Base-by-base conservation (phyloP, 2,329 filamentous ascomycete genomes). In the Aspergillus spinulosporus region DNA sequence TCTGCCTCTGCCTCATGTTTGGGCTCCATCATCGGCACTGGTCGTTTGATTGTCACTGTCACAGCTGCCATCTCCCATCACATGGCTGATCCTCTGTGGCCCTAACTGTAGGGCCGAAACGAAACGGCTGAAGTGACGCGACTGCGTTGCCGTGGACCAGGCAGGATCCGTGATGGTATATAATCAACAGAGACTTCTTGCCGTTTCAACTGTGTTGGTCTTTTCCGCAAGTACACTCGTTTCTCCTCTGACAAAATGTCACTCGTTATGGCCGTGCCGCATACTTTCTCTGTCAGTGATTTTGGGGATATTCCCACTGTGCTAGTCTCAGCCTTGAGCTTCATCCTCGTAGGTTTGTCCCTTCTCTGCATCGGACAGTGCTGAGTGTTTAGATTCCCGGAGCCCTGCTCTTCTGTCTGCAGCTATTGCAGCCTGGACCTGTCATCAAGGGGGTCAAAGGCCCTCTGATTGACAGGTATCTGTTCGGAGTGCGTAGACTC, bases 391-490 rank as follows among this genome's bases (percentile, higher is more conserved):
- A 59, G 49, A 52, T 65, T 26, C 36, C 54, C 2, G 46, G 15
- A 5, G 49, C 49, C 4, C 11, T 63, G 2, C 49, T 65, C 14
- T 37, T 66, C 5, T 50, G 56, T 14, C 46, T 65, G 5, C 57
- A 62, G 14, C 43, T 59, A 2, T 42, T 54, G 5, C 61, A 59
- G 11, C 62, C 61, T 36, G 59, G 58, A 2, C 64, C 64, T 2
- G 46, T 52, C 31, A 64, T 62, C 29, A 60, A 61, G 14, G 59
- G 56, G 0, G 60, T 62, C 4, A 58, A 59, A 3, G 64, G 64
- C 1, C 48, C 63, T 0, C 46, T 59, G 8, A n/a, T 59, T 11
- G 64, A 58, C 28, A 44, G 56, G 3, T 59, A 59, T 37, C 49
- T 64, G 12, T 63, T 53, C 31, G 64, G 64, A 45, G 64, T 66